Conservation (phyloP, 352 stramenopile species). For the Poterioochromonas sp. region DNA sequence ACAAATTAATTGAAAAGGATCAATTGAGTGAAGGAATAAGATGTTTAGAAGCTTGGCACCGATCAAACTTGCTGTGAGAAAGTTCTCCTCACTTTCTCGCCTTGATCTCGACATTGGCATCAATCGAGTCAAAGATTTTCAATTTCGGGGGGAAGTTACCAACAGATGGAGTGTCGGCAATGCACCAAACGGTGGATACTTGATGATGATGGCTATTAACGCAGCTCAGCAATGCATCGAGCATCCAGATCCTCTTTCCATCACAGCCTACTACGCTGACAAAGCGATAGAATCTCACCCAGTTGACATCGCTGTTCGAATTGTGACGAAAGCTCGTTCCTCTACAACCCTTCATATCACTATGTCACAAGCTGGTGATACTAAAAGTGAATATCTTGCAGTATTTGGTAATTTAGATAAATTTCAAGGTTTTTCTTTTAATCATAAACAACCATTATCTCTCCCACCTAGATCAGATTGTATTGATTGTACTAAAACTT, state of each 20-base stretch:
- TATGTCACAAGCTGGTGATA: neutral
- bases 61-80: no score
- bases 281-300: neutral
- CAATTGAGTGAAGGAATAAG: no score
- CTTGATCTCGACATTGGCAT: neutral
- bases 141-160: neutral
- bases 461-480: neutral
- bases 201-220: neutral
- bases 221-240: neutral
- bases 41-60: no score
- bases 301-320: neutral
- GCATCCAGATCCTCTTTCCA: neutral
- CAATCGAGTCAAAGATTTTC: neutral
- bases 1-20: no score
- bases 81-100: neutral
- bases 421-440: neutral
- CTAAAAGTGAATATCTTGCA: neutral
- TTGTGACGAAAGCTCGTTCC: neutral
- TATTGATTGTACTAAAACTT: neutral
- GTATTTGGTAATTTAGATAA: neutral
- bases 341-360: neutral
- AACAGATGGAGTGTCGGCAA: conserved; percentile 5
- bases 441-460: neutral
- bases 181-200: neutral
- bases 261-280: neutral